Evolutionary conservation across 2,329 filamentous ascomycete genomes (phyloP).

Genomic region (Fusarium nelsonii): DNA sequence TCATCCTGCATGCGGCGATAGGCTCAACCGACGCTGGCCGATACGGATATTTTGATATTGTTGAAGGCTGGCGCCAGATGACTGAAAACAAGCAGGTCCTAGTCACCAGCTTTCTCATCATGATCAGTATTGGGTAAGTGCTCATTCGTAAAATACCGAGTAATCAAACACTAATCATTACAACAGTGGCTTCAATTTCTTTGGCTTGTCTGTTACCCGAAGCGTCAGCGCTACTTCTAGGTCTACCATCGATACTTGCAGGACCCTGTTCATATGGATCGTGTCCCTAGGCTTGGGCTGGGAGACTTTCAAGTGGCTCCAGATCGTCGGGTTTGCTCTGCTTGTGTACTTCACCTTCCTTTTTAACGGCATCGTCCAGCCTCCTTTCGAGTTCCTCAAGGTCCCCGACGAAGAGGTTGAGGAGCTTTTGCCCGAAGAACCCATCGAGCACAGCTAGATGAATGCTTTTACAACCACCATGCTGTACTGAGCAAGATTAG

Average conservation of each 20-base stretch:
- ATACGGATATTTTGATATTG: conserved; percentile 90
- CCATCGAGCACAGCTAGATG: conserved; percentile 75
- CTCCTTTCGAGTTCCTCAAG: conserved; percentile 78
- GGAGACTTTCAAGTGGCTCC: conserved; percentile 98
- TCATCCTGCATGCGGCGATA: conserved; percentile 80
- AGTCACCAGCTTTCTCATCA: conserved; percentile 86
- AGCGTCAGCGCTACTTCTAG: conserved; percentile 91
- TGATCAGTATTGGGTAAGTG: conserved; percentile 92
- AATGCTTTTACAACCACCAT: not conserved
- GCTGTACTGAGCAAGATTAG: not conserved
- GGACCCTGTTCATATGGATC: conserved; percentile 98
- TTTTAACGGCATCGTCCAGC: conserved; percentile 93
- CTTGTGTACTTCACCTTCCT: conserved; percentile 97
- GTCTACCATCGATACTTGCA: conserved; percentile 96
- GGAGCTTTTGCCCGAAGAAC: conserved; percentile 82
- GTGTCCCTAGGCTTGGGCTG: conserved; percentile 92
- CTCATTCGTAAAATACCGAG: not conserved
- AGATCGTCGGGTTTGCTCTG: conserved; percentile 87
- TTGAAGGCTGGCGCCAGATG: conserved; percentile 86
- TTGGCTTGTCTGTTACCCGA: conserved; percentile 92
- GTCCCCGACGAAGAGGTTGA: conserved; percentile 64
- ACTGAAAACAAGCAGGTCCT: conserved; percentile 77
- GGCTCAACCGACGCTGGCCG: conserved; percentile 79
- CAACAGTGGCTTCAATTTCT: conserved; percentile 94
- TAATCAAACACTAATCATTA: conserved; percentile 32